Evolutionary conservation across 352 stramenopile genomes (phyloP), one percentile per base, ranked within the genome.

Genomic region (Phytophthora crassamura): DNA sequence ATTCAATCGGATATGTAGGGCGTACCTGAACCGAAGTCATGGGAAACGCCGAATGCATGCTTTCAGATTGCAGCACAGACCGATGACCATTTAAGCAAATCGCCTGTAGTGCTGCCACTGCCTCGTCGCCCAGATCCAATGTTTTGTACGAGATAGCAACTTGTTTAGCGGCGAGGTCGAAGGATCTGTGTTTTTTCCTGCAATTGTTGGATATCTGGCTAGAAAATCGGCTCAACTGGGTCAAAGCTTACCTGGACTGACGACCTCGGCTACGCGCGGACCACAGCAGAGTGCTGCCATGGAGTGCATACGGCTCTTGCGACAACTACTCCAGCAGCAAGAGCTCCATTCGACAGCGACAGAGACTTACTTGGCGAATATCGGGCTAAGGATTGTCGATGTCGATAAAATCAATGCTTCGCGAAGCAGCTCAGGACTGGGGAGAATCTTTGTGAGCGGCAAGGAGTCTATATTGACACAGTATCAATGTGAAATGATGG

Each of bases 21-120:
- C 35, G 18, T 53, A 71, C 63, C 63, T 71, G 63, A 3, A 30
- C 32, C 53, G 59, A 20, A 46, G 63, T 71, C 63, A 71, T 71
- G 14, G 22, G 16, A 11, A 25, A 5, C 35, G 32, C 34, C 34
- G 28, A 42, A 43, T 57, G 52, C 22, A 25, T 25, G 22, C 22
- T 25, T 28, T 51, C 33, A 50, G 9, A 20, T 48, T 6, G 6
- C 7, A 46, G 20, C 20, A 7, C 25, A 5, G 52, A 20, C 11
- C 55, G 6, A 28, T 51, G 14, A 22, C 5, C 14, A n/a, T 56
- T 66, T 40, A 40, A 60, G 39, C 62, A 61, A 36, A 65, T 41
- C 8, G 16, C 28, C 42, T 43, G 35, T 12, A 70, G 20, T 1
- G 48, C 55, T 12, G 36, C 32, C 12, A 49, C 34, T 15, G 39